phyloP scores from a whole-genome alignment of 805 yeast genomes.

The Yamadazyma sp. region DNA sequence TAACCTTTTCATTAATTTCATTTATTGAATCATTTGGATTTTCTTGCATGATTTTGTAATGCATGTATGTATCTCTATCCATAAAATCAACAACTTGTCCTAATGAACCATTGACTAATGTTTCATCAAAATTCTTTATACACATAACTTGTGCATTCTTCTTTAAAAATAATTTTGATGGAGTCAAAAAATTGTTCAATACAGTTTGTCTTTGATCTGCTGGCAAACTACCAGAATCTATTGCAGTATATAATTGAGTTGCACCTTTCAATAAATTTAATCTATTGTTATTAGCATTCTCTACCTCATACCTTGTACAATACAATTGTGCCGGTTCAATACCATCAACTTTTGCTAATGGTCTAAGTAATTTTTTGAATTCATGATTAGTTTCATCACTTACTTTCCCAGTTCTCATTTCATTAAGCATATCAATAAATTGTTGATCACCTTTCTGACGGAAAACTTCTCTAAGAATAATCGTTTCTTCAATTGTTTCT shows the following conservation, averaged over 20 bases:
- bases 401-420: slow-evolving; percentile 64
- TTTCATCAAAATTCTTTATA: slow-evolving; percentile 69
- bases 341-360: slow-evolving; percentile 50
- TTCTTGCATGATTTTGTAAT: slow-evolving; percentile 15
- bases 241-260: slow-evolving; percentile 42
- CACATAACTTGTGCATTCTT: slow-evolving; percentile 82
- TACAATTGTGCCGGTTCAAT: slow-evolving; percentile 73
- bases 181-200: slow-evolving; percentile 60
- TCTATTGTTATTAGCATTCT: slow-evolving; percentile 55
- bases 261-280: slow-evolving; percentile 46
- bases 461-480: slow-evolving; percentile 62
- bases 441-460: slow-evolving; percentile 73
- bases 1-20: slow-evolving; percentile 15
- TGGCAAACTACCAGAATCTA: slow-evolving; percentile 54
- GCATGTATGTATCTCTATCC: slow-evolving; percentile 39
- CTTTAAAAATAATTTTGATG: slow-evolving; percentile 53
- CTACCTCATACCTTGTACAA: slow-evolving; percentile 72
- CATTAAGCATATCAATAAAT: slow-evolving; percentile 72
- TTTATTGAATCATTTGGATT: slow-evolving; percentile 18
- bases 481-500: slow-evolving; percentile 51
- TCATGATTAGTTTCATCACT: slow-evolving; percentile 44
- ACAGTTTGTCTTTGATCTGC: slow-evolving; percentile 41
- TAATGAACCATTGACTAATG: slow-evolving; percentile 72
- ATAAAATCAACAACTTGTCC: slow-evolving; percentile 64
- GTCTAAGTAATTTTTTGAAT: slow-evolving; percentile 52